These are phyloP conservation scores for Elymus sibiricus DNA, from an alignment of 176 grass and related monocot genomes.

Conservation along the genomic window DNA sequence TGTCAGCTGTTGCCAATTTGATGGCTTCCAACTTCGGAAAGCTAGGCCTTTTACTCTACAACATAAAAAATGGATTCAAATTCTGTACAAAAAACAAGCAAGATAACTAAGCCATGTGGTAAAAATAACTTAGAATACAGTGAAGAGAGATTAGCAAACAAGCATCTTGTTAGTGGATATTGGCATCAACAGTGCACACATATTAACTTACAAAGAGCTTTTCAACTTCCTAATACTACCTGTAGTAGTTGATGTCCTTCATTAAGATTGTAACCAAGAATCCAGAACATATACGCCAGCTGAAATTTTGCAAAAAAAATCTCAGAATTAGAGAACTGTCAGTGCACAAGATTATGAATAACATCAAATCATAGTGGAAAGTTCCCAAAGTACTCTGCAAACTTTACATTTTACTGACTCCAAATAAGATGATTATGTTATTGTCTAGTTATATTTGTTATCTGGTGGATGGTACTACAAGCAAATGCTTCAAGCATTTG, in stretches of 20 bases:
- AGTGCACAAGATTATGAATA: neutral
- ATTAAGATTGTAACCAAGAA: constrained; percentile 58
- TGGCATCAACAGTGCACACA: neutral
- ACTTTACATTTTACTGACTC: neutral
- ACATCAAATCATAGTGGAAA: neutral
- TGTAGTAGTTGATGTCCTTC: constrained; percentile 59
- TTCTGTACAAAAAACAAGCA: neutral
- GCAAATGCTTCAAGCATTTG: neutral
- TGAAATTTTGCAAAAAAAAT: constrained; percentile 29
- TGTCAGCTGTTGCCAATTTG: constrained; percentile 79
- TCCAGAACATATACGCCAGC: constrained; percentile 68
- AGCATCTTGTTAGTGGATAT: neutral
- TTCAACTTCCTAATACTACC: constrained; percentile 47
- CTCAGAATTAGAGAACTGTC: neutral
- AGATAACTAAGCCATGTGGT: constrained; percentile 3
- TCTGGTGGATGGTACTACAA: neutral
- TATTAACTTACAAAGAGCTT: neutral
- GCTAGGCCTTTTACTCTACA: constrained; percentile 75
- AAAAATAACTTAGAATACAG: neutral
- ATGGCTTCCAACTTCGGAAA: constrained; percentile 94
- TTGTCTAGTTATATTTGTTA: neutral
- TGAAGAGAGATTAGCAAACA: neutral
- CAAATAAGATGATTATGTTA: neutral
- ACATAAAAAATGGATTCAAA: constrained; percentile 24
- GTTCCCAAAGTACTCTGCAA: neutral